Conservation (phyloP, 2,329 filamentous ascomycete genomes). For the Monosporascus ibericus region DNA sequence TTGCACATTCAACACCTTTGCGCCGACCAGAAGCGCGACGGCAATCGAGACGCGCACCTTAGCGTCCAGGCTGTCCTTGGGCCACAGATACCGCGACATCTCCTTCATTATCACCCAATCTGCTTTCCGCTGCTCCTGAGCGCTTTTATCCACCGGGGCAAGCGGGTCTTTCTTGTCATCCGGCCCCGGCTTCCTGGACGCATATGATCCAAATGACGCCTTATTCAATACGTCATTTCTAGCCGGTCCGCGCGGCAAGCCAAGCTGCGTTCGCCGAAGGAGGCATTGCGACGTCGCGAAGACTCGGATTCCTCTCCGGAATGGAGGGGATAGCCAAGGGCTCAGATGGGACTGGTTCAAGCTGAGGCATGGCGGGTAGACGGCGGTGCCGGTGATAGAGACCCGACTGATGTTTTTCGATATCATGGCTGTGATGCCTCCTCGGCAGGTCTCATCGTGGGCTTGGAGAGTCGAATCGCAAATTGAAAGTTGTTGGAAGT, state of each 20-base stretch:
- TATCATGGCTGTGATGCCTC: constrained; percentile 16
- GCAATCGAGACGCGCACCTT: constrained; percentile 81
- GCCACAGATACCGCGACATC: constrained; percentile 95
- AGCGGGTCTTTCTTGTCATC: constrained; percentile 43
- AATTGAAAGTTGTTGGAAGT: no score
- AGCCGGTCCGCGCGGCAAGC: constrained; percentile 1
- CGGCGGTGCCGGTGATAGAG: constrained; percentile 1
- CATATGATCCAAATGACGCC: constrained; percentile 13
- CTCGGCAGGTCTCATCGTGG: constrained; percentile 13
- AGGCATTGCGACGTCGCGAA: constrained; percentile 18
- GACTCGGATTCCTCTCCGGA: constrained; percentile 7
- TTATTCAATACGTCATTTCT: constrained; percentile 4
- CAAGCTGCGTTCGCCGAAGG: constrained; percentile 7
- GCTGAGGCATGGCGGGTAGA: constrained; percentile 15
- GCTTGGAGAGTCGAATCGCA: background rate
- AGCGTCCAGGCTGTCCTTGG: constrained; percentile 77
- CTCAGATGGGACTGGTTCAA: constrained; percentile 8
- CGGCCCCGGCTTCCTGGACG: constrained; percentile 12
- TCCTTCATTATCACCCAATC: constrained; percentile 99
- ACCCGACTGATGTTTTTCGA: constrained; percentile 17
- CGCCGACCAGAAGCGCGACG: constrained; percentile 76
- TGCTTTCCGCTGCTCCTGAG: constrained; percentile 86
- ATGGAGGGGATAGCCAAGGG: constrained; percentile 4
- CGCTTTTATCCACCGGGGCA: constrained; percentile 59
- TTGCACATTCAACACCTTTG: constrained; percentile 94